phyloP scores from a whole-genome alignment of 345 rosid species.

The Punica granatum region DNA sequence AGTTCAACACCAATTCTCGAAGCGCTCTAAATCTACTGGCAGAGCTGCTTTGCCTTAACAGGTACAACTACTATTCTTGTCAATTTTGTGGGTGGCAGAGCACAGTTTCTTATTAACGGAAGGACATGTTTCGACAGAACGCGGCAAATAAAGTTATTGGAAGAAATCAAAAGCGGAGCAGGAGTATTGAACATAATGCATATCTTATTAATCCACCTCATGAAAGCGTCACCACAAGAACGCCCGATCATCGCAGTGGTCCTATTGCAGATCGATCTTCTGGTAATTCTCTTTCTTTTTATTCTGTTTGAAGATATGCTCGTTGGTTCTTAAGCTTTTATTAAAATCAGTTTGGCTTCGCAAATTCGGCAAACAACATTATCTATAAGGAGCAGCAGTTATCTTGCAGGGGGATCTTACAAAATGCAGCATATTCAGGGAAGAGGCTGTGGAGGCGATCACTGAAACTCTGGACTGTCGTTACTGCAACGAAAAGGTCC shows the following conservation, averaged over 20 bases:
- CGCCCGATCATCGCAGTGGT: slow-evolving; percentile 46
- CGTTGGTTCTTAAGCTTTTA: background rate
- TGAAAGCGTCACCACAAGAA: slow-evolving; percentile 37
- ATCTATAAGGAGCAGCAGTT: slow-evolving; percentile 21
- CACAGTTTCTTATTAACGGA: background rate
- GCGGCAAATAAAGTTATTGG: slow-evolving; percentile 29
- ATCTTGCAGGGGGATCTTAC: slow-evolving; percentile 46
- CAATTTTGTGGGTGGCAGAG: background rate
- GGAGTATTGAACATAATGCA: slow-evolving; percentile 47
- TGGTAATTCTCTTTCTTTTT: slow-evolving; percentile 25
- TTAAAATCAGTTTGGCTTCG: too few species aligned
- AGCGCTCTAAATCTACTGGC: slow-evolving; percentile 28
- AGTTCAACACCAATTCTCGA: slow-evolving; percentile 18
- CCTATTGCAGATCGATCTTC: slow-evolving; percentile 54
- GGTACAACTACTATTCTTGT: slow-evolving; percentile 22
- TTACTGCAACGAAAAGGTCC: slow-evolving; percentile 22
- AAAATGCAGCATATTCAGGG: slow-evolving; percentile 43
- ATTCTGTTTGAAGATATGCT: too few species aligned
- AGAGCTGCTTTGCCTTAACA: slow-evolving; percentile 40
- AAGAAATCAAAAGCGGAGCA: slow-evolving; percentile 31
- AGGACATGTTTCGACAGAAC: slow-evolving; percentile 26
- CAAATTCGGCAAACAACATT: too few species aligned
- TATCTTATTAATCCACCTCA: slow-evolving; percentile 38
- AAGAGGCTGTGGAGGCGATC: slow-evolving; percentile 54
- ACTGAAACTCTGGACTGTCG: slow-evolving; percentile 33